Evolutionary conservation across 495 filamentous ascomycete species (phyloP).

Genomic region (Chaetomium tenue): DNA sequence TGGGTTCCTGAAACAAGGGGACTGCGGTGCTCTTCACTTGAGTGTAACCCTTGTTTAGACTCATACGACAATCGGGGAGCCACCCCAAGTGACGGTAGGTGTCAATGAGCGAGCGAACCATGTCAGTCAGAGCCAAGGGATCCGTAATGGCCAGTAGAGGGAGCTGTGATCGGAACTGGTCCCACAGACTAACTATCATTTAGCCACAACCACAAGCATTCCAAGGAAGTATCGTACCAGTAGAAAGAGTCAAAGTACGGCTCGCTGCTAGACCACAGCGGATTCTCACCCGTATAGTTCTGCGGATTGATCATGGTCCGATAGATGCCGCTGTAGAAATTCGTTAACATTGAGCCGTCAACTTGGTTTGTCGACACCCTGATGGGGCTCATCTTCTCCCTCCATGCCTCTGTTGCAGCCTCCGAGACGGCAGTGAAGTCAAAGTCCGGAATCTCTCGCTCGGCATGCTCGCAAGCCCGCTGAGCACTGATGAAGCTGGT

Average conservation of each 20-base stretch:
- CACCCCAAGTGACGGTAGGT: constrained; percentile 69
- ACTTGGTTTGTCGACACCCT: constrained; percentile 56
- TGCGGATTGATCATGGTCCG: constrained; percentile 71
- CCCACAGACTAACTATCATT: constrained; percentile 54
- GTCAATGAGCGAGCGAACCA: constrained; percentile 69
- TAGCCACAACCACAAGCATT: neutral
- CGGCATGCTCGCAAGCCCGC: constrained; percentile 65
- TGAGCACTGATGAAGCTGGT: constrained; percentile 67
- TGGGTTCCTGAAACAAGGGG: neutral
- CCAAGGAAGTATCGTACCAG: constrained; percentile 45
- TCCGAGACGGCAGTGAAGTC: constrained; percentile 58
- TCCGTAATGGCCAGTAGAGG: constrained; percentile 69
- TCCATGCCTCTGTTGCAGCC: constrained; percentile 59
- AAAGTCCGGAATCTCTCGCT: constrained; percentile 65
- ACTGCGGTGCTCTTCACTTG: constrained; percentile 40
- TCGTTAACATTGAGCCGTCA: constrained; percentile 53
- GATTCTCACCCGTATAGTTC: constrained; percentile 79
- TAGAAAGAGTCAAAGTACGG: constrained; percentile 83
- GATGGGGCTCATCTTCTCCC: constrained; percentile 60
- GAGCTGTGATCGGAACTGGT: constrained; percentile 69
- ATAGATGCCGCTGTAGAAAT: constrained; percentile 72
- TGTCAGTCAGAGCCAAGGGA: constrained; percentile 59
- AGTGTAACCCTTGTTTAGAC: constrained; percentile 65
- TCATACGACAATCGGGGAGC: constrained; percentile 65
- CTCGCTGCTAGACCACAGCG: constrained; percentile 66